phyloP scores from a whole-genome alignment of 2,329 filamentous ascomycete genomes.

The Monilinia vaccinii-corymbosi region DNA sequence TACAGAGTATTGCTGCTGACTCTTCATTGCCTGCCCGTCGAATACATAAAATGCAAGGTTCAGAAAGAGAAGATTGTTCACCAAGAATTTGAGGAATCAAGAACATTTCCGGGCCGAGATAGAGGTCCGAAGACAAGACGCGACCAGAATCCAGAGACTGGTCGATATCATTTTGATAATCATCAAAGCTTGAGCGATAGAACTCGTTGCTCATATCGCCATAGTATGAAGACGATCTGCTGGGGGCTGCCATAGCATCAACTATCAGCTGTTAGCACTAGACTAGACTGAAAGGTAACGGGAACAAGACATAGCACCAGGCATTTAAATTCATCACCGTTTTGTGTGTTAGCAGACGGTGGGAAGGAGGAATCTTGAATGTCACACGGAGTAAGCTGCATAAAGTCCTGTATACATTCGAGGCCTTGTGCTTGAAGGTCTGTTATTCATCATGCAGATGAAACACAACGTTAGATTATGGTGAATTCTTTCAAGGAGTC shows the following conservation, averaged over 20 bases:
- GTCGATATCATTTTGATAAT: not conserved
- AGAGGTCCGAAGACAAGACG: not conserved
- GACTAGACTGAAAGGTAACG: too few species aligned
- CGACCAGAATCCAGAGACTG: not conserved
- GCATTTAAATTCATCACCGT: too few species aligned
- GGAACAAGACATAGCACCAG: too few species aligned
- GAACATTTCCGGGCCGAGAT: slow-evolving; percentile 1
- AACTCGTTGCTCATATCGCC: not conserved
- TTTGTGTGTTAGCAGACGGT: too few species aligned
- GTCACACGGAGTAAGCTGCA: slow-evolving; percentile 6
- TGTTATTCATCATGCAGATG: slow-evolving; percentile 1
- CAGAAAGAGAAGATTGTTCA: not conserved
- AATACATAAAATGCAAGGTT: slow-evolving; percentile 8
- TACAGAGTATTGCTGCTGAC: slow-evolving; percentile 3
- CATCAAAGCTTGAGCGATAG: not conserved
- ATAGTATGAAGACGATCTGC: not conserved
- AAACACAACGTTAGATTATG: slow-evolving; percentile 8
- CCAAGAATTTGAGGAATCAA: not conserved
- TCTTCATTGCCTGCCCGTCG: not conserved
- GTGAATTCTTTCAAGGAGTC: slow-evolving; percentile 2
- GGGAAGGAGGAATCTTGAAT: too few species aligned
- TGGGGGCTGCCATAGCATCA: not conserved
- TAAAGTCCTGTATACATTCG: slow-evolving; percentile 1
- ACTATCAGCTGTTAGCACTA: too few species aligned
- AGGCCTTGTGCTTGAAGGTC: not conserved